Evolutionary conservation across 805 yeast species (phyloP).

Genomic region (Candida stauntonica): DNA sequence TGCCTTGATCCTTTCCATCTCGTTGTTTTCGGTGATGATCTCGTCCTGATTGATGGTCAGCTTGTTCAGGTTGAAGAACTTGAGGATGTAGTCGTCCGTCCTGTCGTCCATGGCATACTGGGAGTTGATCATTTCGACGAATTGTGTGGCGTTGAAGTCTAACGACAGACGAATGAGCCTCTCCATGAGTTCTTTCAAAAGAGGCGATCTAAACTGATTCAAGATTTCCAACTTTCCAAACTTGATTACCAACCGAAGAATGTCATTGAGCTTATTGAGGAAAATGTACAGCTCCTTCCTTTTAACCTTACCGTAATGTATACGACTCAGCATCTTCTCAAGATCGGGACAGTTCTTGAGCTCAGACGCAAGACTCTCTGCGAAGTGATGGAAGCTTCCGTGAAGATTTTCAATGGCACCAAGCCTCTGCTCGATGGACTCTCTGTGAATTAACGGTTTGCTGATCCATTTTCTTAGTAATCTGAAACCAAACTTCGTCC

Average conservation of each 20-base stretch:
- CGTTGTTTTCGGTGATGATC: slow-evolving; percentile 41
- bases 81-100: slow-evolving; percentile 42
- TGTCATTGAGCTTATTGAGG: slow-evolving; percentile 36
- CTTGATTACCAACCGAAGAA: slow-evolving; percentile 28
- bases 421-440: slow-evolving; percentile 53
- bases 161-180: slow-evolving; percentile 33
- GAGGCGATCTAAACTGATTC: slow-evolving; percentile 24
- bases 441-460: slow-evolving; percentile 57
- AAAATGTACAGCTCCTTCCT: slow-evolving; percentile 57
- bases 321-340: slow-evolving; percentile 50
- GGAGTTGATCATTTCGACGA: slow-evolving; percentile 47
- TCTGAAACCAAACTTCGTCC: slow-evolving; percentile 72
- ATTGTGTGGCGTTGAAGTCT: slow-evolving; percentile 30
- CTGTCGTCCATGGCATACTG: slow-evolving; percentile 46
- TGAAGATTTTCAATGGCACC: slow-evolving; percentile 54
- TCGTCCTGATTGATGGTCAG: slow-evolving; percentile 34
- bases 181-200: slow-evolving; percentile 36
- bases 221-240: slow-evolving; percentile 28
- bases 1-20: slow-evolving; percentile 37
- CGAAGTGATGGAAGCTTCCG: slow-evolving; percentile 34
- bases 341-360: slow-evolving; percentile 48
- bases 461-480: slow-evolving; percentile 68
- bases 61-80: slow-evolving; percentile 36
- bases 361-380: slow-evolving; percentile 32
- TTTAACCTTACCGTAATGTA: slow-evolving; percentile 55